Evolutionary conservation across 352 stramenopile species (phyloP).

Genomic region (Halophytophthora batemanensis): DNA sequence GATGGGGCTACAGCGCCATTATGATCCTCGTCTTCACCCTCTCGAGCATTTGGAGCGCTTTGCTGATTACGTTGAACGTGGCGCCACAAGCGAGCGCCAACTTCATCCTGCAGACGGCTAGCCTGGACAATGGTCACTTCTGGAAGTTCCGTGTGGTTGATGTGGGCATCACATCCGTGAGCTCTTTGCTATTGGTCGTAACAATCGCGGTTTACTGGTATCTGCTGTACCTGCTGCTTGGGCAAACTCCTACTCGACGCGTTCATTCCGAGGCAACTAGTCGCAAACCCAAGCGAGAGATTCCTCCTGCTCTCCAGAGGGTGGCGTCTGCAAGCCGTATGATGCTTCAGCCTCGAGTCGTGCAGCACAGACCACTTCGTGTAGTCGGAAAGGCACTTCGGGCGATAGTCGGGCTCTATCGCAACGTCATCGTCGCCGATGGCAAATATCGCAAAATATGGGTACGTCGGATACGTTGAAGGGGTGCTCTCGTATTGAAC

Average conservation of each 20-base stretch:
- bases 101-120: constrained; percentile 28
- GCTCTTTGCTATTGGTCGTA: constrained; percentile 9
- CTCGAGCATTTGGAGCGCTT: constrained; percentile 28
- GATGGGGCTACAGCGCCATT: constrained; percentile 13
- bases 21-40: constrained; percentile 18
- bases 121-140: constrained; percentile 19
- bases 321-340: not conserved
- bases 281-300: constrained; percentile 3
- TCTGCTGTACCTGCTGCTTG: constrained; percentile 17
- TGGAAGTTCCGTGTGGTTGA: constrained; percentile 7
- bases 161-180: constrained; percentile 4
- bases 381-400: not conserved
- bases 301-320: not conserved
- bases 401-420: constrained; percentile 2
- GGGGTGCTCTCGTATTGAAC: too few relatives aligned
- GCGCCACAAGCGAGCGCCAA: constrained; percentile 33
- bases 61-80: constrained; percentile 33
- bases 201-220: constrained; percentile 19
- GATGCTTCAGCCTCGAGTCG: not conserved
- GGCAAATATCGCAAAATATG: constrained; percentile 27
- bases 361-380: not conserved
- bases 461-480: constrained; percentile 10
- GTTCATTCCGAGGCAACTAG: not conserved
- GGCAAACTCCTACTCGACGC: constrained; percentile 6
- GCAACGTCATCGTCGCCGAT: constrained; percentile 11